Base-by-base conservation (phyloP, 139 green algal genomes). In the Chlorella vulgaris region DNA sequence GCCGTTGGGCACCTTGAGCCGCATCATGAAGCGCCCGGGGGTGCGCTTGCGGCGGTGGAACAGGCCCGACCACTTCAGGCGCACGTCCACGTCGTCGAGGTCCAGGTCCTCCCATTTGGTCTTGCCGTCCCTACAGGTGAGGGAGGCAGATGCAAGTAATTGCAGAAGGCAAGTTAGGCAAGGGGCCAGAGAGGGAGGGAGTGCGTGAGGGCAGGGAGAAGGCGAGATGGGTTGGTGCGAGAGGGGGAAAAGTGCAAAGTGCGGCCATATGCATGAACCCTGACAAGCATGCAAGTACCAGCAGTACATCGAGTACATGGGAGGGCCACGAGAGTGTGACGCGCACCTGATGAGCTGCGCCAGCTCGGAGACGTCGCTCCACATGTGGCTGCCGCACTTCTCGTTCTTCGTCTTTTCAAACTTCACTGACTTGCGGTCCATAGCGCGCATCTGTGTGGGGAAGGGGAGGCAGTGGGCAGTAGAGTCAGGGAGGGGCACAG, bases 11-110 rank as follows among this genome's bases (percentile, higher is more conserved):
- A 98, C 85, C 89, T 97, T 97, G 61, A 99, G 88, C 38, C 97
- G 93, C 94, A 99, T 98, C 96, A 99, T 99, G 89, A 99, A 99
- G 51, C 90, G 92, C 26, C 93, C 93, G 8, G 95, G 94, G 2
- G 94, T 93, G 58, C 89, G 88, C 90, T 99, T 99, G 63, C 90
- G 85, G 39, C 97, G 87, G 87, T 99, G 97, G 91, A 99, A 99
- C 18, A 99, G 86, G 7, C 97, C 97, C 4, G 93, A 86, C 96
- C 96, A 99, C 91, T 99, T 99, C 43, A 98, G 81, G 43, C 96
- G 90, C 81, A 97, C 86, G 84, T 99, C 96, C 7, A 99, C 84
- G 85, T 99, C 96, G 51, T 99, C 96, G 60, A 97, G 79, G 77
- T 94, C 87, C 15, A 97, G 81, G 78, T 97, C 93, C 73, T 96